Evolutionary conservation across 345 rosid species (phyloP), one percentile per base, ranked within the genome.

Genomic region (Linum tenue): DNA sequence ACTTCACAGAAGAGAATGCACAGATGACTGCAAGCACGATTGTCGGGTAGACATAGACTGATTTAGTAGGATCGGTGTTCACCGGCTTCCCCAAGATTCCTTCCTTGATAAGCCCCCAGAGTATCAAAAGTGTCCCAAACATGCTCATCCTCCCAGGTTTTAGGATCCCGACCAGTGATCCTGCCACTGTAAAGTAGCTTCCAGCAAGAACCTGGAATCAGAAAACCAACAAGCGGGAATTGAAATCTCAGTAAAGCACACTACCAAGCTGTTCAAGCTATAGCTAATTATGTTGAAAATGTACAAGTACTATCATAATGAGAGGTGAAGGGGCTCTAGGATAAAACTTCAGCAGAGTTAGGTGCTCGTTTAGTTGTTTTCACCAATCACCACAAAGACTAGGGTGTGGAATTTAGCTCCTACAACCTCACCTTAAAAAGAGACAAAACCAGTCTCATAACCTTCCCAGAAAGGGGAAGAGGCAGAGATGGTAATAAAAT

Each of bases 61-160:
- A 63, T 69, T 57, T 85, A 8, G 83, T 31, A 60, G 96, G 97
- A 75, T 92, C 96, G 1, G 84, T 77, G 72, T 81, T 85, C 37
- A 37, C 80, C 3, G 91, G 89, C 83, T 92, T 90, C 70, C 88
- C 84, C 74, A 84, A 75, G 64, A 92, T 85, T 55, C 96, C 97
- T 75, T 90, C 97, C 85, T 90, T 88, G 67, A 92, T 85, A 59
- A 90, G 96, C 43, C 98, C 97, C 98, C 96, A 92, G 38, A 86
- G 73, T 37, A 90, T 71, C 51, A 90, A 71, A 55, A 88, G 87
- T 0, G 97, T 88, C 57, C 98, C 97, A 43, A 92, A 92, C 97
- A 88, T 84, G 75, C 92, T 81, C 97, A 90, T 92, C 75, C 98
- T 92, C 39, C 97, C 97, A 0, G 90, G 91, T 73, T 83, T 92